Conservation (phyloP, 1,284 basidiomycete species). For the Ustilago tritici region DNA sequence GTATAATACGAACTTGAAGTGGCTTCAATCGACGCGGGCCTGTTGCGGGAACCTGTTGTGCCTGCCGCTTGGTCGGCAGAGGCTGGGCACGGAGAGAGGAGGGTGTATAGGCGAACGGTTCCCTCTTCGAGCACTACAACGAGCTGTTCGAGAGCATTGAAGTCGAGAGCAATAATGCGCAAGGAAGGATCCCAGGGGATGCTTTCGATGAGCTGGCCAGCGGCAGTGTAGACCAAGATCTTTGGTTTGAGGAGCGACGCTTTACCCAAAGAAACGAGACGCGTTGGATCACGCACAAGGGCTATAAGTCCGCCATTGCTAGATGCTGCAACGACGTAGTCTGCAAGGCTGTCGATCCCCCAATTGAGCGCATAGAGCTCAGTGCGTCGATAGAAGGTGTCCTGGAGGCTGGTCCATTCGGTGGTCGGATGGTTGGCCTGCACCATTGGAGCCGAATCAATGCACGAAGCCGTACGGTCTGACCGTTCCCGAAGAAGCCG, state of each 20-base stretch:
- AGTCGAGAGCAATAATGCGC: slow-evolving; percentile 82
- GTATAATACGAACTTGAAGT: slow-evolving; percentile 79
- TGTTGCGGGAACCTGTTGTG: slow-evolving; percentile 25
- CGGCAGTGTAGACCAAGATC: slow-evolving; percentile 73
- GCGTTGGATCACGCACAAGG: slow-evolving; percentile 85
- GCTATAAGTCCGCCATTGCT: slow-evolving; percentile 88
- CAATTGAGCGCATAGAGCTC: slow-evolving; percentile 86
- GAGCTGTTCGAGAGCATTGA: slow-evolving; percentile 83
- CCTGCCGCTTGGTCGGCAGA: slow-evolving; percentile 19
- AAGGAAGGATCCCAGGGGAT: slow-evolving; percentile 80
- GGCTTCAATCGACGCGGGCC: slow-evolving; percentile 45
- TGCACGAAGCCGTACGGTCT: background rate
- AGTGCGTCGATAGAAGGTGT: slow-evolving; percentile 74
- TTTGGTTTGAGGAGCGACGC: slow-evolving; percentile 78
- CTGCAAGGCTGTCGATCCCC: slow-evolving; percentile 81
- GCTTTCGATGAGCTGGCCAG: slow-evolving; percentile 71
- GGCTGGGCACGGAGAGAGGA: slow-evolving; percentile 70
- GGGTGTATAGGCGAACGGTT: slow-evolving; percentile 86
- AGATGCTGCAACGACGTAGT: slow-evolving; percentile 84
- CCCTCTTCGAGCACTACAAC: slow-evolving; percentile 92
- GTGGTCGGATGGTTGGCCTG: slow-evolving; percentile 50
- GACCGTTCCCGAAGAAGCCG: background rate
- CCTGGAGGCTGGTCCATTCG: slow-evolving; percentile 64
- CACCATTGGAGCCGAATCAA: slow-evolving; percentile 24
- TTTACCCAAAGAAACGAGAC: slow-evolving; percentile 81